Base-by-base conservation (phyloP, 257 asterid species). In the Plantago major region DNA sequence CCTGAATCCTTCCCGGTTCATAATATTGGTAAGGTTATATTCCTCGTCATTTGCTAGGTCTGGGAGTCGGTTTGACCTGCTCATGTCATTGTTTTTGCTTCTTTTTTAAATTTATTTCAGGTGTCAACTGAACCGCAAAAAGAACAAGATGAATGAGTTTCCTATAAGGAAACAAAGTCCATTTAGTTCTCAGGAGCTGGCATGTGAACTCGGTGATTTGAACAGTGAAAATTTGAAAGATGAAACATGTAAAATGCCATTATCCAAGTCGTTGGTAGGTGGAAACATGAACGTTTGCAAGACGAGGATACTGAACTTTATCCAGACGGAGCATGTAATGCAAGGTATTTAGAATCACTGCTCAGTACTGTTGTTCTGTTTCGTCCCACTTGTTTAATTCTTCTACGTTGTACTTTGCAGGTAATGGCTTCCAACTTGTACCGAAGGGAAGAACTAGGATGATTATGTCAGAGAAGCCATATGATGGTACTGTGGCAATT, bases 391-490 rank as follows among this genome's bases (percentile, higher is more conserved):
- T 69, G 54, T 73, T 60, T 76, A 71, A 74, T 67, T 50, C 67
- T 71, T 37, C 67, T 67, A 16, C 71, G 73, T 72, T 75, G 66
- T 67, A n/a, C 65, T 48, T 67, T n/a, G 60, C 85, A 87, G 97
- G 89, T 58, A 89, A 73, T 76, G 65, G 81, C 55, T 67, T 49
- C 75, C 81, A 87, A 58, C 30, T 73, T 38, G 87, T 85, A 60
- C 80, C 85, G 5, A 89, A 83, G 80, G 75, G 77, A 62, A 78
- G 74, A 68, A 79, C 86, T 47, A 87, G 91, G 75, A 68, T 93
- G 85, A 83, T 89, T 79, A 79, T 93, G 97, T 89, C 99, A 6
- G 97, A 89, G 88, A 87, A 82, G 79, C 86, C 89, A 46, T 77
- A 67, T 71, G 99, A 93, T 72, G 95, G 97, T 69, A 67, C 81